Percentiles rank a stretch among this genome's conserved stretches.
phyloP scores from a whole-genome alignment of 805 yeast genomes.

The Metschnikowia santaceciliae region DNA sequence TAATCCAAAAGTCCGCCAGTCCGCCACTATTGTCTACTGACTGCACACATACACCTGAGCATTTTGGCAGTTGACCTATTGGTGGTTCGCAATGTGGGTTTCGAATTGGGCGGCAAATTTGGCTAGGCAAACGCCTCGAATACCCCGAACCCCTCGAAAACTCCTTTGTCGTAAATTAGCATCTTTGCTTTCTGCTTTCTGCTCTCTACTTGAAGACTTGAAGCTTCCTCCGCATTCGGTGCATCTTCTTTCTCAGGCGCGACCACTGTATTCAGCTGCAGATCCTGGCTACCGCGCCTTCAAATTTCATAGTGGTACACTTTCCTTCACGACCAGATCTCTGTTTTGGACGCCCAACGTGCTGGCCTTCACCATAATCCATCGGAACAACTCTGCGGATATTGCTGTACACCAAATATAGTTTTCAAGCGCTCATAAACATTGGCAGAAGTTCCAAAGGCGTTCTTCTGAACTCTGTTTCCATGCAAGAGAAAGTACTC shows the following conservation, averaged over 20 bases:
- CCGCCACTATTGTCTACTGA: not conserved
- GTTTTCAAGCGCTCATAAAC: not conserved
- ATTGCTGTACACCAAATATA: not conserved
- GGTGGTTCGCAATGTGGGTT: too few species aligned
- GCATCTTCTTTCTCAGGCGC: not conserved
- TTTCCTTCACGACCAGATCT: not conserved
- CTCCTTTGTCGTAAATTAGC: not conserved
- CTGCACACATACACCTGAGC: not conserved
- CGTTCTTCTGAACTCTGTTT: not conserved
- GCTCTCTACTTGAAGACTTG: too few species aligned
- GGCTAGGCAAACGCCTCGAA: too few species aligned
- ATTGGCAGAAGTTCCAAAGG: not conserved
- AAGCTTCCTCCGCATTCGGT: not conserved
- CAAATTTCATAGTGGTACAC: not conserved
- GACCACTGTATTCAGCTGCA: constrained; percentile 1
- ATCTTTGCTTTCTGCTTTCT: not conserved
- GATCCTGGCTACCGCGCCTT: constrained; percentile 4
- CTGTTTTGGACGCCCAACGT: not conserved
- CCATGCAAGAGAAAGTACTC: not conserved
- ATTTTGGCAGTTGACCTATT: not conserved
- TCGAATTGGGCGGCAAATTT: too few species aligned
- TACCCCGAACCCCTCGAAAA: too few species aligned
- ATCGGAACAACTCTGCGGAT: not conserved
- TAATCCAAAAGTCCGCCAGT: not conserved
- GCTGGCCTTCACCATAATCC: not conserved